Evolutionary conservation across 805 yeast species (phyloP), one percentile per base, ranked within the genome.

Genomic region (Phaffomyces thermotolerans): DNA sequence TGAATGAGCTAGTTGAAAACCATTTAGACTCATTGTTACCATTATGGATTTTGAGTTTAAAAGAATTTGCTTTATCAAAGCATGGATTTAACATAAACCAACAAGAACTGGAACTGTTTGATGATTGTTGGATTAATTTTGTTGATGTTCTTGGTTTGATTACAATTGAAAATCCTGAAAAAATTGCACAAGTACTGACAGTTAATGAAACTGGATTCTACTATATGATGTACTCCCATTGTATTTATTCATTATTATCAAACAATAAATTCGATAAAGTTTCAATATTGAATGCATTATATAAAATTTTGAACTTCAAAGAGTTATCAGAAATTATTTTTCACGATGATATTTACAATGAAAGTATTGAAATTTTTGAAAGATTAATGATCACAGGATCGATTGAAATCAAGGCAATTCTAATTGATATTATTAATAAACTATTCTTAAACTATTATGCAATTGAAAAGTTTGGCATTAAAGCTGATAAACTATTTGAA

Each of bases 401-500:
- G 4, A 48, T 60, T 8, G 72, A 69, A 7, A 81, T 80, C 46
- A 77, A 75, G 39, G 39, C 58, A 2, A 55, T 67, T 0, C 57
- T 81, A 8, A 63, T 79, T 25, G 78, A 77, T n/a, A 74, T 86
- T 24, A 77, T 82, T 15, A 64, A 73, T 25, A 73, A 72, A 39
- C 65, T 84, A 23, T 80, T 82, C 41, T 58, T 69, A 33, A 59
- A 60, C 15, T 52, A 50, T 4, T 48, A 60, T 2, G 60, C 64
- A 2, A 15, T 20, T 23, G 77, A 73, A 9, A 70, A 66, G 32
- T 66, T 78, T 43, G 65, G 73, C 30, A 63, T 68, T 25, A 81
- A 79, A 41, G 81, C 85, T 43, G 95, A 87, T 52, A 87, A 85
- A 54, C 64, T 88, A 36, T 87, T 91, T 60, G 97, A 91, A 57